These are phyloP conservation scores for Eremomyces bilateralis DNA, from an alignment of 495 filamentous ascomycete genomes.

Conservation along the genomic window DNA sequence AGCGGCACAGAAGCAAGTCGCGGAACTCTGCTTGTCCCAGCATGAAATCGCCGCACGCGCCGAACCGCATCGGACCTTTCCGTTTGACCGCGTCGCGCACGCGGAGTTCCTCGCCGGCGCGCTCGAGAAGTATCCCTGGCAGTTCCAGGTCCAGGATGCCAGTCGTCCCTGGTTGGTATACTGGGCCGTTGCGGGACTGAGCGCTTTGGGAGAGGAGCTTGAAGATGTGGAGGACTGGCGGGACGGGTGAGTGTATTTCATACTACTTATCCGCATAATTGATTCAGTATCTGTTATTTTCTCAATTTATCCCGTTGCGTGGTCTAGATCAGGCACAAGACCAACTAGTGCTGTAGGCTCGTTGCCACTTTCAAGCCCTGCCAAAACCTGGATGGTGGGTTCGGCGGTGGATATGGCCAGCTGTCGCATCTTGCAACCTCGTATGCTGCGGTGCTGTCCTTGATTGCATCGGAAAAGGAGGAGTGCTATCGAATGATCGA, in stretches of 20 bases:
- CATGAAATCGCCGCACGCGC: constrained; percentile 8
- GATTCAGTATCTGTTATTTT: neutral
- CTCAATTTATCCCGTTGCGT: no score
- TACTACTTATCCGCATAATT: constrained; percentile 2
- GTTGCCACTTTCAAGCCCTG: constrained; percentile 49
- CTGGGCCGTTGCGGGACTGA: constrained; percentile 60
- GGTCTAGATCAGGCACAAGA: no score
- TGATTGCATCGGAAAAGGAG: constrained; percentile 54
- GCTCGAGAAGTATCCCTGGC: constrained; percentile 39
- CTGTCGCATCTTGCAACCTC: constrained; percentile 68
- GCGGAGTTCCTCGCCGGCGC: constrained; percentile 48
- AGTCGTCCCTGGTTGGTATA: constrained; percentile 84
- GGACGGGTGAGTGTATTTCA: constrained; percentile 24
- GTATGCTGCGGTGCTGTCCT: constrained; percentile 59
- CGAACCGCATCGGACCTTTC: constrained; percentile 52
- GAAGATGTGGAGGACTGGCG: constrained; percentile 29
- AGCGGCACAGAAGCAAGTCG: neutral
- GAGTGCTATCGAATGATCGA: constrained; percentile 57
- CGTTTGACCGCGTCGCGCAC: constrained; percentile 47
- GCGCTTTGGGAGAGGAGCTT: constrained; percentile 38
- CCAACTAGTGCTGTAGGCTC: constrained; percentile 35
- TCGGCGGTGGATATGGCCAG: constrained; percentile 87
- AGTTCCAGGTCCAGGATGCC: constrained; percentile 46
- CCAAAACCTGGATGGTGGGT: constrained; percentile 70
- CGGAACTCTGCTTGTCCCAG: neutral